Evolutionary conservation across 345 rosid species (phyloP).

Genomic region (Gossypium sturtianum): DNA sequence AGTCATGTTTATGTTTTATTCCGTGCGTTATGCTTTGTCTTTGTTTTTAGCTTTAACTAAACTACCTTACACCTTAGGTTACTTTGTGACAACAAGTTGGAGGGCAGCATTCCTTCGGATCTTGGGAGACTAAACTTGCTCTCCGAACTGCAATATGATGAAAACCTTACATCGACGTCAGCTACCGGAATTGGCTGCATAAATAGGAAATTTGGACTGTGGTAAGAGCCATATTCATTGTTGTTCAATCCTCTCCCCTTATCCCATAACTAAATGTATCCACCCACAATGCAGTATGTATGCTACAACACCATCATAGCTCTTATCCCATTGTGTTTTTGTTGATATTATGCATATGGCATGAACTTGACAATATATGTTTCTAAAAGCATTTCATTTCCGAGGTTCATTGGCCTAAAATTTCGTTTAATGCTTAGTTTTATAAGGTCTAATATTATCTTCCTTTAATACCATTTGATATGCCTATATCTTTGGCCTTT

Average conservation of each 20-base stretch:
- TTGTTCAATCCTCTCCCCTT: not conserved
- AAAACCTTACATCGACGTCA: constrained; percentile 29
- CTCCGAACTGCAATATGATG: constrained; percentile 51
- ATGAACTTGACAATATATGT: constrained; percentile 5
- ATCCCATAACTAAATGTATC: not conserved
- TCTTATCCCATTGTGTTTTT: not conserved
- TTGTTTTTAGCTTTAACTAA: constrained; percentile 8
- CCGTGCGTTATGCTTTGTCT: not conserved
- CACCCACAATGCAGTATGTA: not conserved
- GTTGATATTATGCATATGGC: not conserved
- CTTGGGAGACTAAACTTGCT: constrained; percentile 51
- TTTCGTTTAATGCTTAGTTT: not conserved
- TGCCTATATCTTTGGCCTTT: not conserved
- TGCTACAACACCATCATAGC: not conserved
- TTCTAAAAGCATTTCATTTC: not conserved
- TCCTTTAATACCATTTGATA: not conserved
- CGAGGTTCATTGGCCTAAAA: not conserved
- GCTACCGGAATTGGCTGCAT: constrained; percentile 27
- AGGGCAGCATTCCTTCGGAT: constrained; percentile 43
- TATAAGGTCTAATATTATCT: not conserved
- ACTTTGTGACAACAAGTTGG: constrained; percentile 63
- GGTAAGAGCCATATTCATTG: constrained; percentile 39
- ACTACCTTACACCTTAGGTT: constrained; percentile 39
- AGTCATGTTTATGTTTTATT: constrained; percentile 24
- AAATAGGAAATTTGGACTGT: constrained; percentile 56